Conservation (phyloP, 108 stramenopile genomes). For the Discostella stelligeroides region DNA sequence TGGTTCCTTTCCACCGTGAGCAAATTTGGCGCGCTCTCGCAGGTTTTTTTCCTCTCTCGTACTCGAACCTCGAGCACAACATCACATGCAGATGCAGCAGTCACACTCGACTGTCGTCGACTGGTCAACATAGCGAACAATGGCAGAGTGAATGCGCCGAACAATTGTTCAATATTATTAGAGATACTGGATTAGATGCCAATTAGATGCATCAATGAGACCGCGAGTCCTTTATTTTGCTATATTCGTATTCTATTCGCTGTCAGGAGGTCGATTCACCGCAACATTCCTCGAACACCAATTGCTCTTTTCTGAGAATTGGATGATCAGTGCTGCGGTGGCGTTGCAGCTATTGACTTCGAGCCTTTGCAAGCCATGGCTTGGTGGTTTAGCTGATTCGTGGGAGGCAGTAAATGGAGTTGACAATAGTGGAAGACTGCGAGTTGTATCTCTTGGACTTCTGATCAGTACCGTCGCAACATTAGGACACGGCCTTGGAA, state of each 20-base stretch:
- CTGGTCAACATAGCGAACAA: too few species aligned
- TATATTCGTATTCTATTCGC: slow-evolving; percentile 40
- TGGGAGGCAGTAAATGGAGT: slow-evolving; percentile 20
- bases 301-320: slow-evolving; percentile 33
- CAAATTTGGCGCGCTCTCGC: too few species aligned
- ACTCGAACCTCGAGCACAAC: too few species aligned
- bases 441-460: slow-evolving; percentile 38
- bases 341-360: slow-evolving; percentile 38
- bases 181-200: too few species aligned
- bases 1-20: too few species aligned
- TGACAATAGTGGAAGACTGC: slow-evolving; percentile 26
- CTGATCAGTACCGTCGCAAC: slow-evolving; percentile 34
- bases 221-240: slow-evolving; percentile 48
- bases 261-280: slow-evolving; percentile 56
- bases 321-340: slow-evolving; percentile 47
- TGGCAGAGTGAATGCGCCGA: too few species aligned
- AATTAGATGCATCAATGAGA: slow-evolving; percentile 19
- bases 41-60: too few species aligned
- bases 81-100: too few species aligned
- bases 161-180: too few species aligned
- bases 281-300: slow-evolving; percentile 56
- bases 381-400: slow-evolving; percentile 45
- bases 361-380: slow-evolving; percentile 38
- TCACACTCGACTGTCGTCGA: too few species aligned
- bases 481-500: slow-evolving; percentile 32